Conservation (phyloP, 768 basidiomycete genomes). For the Psilocybe tampanensis region DNA sequence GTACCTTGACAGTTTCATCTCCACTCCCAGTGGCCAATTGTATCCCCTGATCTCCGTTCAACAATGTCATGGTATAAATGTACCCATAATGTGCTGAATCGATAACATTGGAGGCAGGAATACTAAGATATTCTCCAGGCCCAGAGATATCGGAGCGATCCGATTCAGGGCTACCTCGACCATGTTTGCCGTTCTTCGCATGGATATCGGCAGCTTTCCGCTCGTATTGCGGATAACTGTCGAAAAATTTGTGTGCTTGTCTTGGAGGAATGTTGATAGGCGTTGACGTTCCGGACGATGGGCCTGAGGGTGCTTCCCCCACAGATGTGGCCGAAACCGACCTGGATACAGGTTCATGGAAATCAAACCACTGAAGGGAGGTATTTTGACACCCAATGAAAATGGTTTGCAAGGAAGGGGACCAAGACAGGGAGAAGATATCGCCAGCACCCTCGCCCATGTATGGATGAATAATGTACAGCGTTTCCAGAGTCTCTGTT, state of each 20-base stretch:
- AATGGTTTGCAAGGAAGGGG: conserved; percentile 62
- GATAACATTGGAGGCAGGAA: conserved; percentile 72
- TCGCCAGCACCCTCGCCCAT: conserved; percentile 84
- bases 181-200: conserved; percentile 53
- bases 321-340: conserved; percentile 18
- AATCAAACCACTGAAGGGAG: conserved; percentile 87
- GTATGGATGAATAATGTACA: conserved; percentile 80
- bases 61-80: conserved; percentile 74
- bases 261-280: conserved; percentile 35
- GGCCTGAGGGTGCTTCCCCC: conserved; percentile 3
- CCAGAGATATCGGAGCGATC: conserved; percentile 28
- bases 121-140: conserved; percentile 48
- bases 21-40: conserved; percentile 87
- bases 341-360: conserved; percentile 32
- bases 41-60: conserved; percentile 28
- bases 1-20: conserved; percentile 86
- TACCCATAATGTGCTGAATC: conserved; percentile 95
- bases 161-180: conserved; percentile 34
- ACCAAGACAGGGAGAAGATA: conserved; percentile 85
- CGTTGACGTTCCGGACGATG: conserved; percentile 38
- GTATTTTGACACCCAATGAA: conserved; percentile 94
- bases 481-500: conserved; percentile 60
- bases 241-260: conserved; percentile 88
- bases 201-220: conserved; percentile 68
- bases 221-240: conserved; percentile 79